Conservation (phyloP, 495 filamentous ascomycete genomes). For the Xylaria castorea region DNA sequence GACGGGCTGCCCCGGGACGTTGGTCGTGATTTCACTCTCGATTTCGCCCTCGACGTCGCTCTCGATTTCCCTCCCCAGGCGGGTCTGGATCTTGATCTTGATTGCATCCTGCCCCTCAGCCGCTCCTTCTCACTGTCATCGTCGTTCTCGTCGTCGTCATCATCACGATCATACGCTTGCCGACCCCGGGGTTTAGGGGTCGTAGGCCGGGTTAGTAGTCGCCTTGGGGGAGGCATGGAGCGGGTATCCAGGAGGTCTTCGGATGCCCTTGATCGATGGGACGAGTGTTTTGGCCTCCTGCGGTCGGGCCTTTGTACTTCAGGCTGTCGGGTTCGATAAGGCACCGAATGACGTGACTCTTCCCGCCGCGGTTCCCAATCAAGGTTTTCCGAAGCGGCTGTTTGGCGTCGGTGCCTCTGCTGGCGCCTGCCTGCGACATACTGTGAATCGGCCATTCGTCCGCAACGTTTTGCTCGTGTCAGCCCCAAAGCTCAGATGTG, state of each 20-base stretch:
- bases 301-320: constrained; percentile 42
- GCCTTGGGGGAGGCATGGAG: constrained; percentile 42
- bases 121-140: constrained; percentile 33
- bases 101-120: constrained; percentile 29
- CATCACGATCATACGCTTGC: constrained; percentile 35
- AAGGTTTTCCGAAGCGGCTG: constrained; percentile 42
- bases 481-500: constrained; percentile 46
- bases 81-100: constrained; percentile 31
- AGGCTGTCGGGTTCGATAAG: constrained; percentile 44
- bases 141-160: constrained; percentile 33
- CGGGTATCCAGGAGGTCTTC: constrained; percentile 34
- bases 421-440: constrained; percentile 43
- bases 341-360: constrained; percentile 49
- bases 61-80: constrained; percentile 23
- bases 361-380: constrained; percentile 50
- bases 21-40: constrained; percentile 32
- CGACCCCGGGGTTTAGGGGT: constrained; percentile 34
- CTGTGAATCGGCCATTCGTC: constrained; percentile 52
- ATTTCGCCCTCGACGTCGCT: constrained; percentile 33
- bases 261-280: constrained; percentile 34
- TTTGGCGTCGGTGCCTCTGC: constrained; percentile 44
- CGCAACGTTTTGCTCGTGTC: constrained; percentile 44
- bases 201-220: constrained; percentile 33
- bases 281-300: constrained; percentile 35
- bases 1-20: constrained; percentile 39